Evolutionary conservation across 208 protist genomes (phyloP).

Genomic region (Trypanosoma boissoni): DNA sequence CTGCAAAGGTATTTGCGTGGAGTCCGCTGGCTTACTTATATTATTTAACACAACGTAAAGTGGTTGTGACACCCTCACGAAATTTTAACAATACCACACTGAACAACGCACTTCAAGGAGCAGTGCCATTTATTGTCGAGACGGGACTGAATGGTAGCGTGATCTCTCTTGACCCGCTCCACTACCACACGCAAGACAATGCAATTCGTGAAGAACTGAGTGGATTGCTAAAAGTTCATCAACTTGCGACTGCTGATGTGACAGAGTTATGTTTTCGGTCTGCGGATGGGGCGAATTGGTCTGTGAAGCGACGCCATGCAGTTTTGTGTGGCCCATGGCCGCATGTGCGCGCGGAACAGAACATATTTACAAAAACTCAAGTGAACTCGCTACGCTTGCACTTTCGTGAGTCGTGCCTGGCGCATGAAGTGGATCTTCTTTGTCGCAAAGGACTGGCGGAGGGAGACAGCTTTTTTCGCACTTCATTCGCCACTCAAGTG

Average conservation of each 20-base stretch:
- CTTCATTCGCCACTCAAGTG: neutral
- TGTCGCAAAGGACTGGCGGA: slow-evolving; percentile 26
- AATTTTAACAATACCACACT: slow-evolving; percentile 91
- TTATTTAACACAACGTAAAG: slow-evolving; percentile 96
- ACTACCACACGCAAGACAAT: slow-evolving; percentile 72
- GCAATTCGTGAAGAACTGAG: slow-evolving; percentile 62
- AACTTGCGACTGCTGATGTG: slow-evolving; percentile 51
- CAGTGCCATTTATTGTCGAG: slow-evolving; percentile 89
- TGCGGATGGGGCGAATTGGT: slow-evolving; percentile 21
- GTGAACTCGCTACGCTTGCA: slow-evolving; percentile 66
- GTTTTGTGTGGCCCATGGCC: slow-evolving; percentile 58
- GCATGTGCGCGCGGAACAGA: slow-evolving; percentile 41
- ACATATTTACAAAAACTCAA: slow-evolving; percentile 56
- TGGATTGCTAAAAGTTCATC: slow-evolving; percentile 40
- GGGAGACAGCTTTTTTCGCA: neutral
- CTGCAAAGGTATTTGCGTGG: slow-evolving; percentile 85
- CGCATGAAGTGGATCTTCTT: slow-evolving; percentile 69
- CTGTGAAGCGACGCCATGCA: slow-evolving; percentile 16
- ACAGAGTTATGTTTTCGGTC: slow-evolving; percentile 67
- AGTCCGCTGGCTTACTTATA: slow-evolving; percentile 97
- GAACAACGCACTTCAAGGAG: slow-evolving; percentile 70
- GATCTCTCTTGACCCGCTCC: slow-evolving; percentile 95
- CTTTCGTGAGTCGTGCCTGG: slow-evolving; percentile 47
- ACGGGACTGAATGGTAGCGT: slow-evolving; percentile 95
- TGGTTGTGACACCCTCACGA: slow-evolving; percentile 95